Base-by-base conservation (phyloP, 2,329 filamentous ascomycete genomes). In the Monilinia fructigena region DNA sequence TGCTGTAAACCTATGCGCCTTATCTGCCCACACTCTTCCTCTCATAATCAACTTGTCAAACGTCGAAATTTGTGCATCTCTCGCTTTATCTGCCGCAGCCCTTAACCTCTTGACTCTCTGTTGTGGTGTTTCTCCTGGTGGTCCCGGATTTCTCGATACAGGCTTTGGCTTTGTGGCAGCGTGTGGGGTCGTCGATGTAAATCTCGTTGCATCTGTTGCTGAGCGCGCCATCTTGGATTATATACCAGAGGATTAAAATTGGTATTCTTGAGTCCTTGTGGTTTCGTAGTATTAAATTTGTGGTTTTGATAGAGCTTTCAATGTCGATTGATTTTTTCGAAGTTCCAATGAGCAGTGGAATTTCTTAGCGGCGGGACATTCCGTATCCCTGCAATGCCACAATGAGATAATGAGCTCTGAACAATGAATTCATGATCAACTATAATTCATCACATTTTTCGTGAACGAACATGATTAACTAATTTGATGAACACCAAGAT, bases 181-280 rank as follows among this genome's bases (percentile, higher is more conserved):
- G 79, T 92, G 90, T 47, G 87, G 87, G 68, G 83, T 86, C 23
- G 86, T 89, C 35, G 87, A 80, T 20, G 88, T 91, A 78, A 91
- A 95, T 76, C 90, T 88, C 74, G 91, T 95, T 72, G 91, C 91
- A 77, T 93, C 91, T 73, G 86, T 86, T 76, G 90, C 88, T 79
- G 86, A 91, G 76, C 89, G 88, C 68, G 89, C 83, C 70, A 80
- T 80, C 35, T 48, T 52, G 42, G 16, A 35, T 31, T 26, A 50
- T 55, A 35, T 5, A 59, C 52, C 18, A 28, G 23, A 35, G 40
- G 50, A 48, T 48, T 48, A 31, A 35, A 61, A 50, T 40, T 23
- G 3, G 26, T 40, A 62, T 26, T 40, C 40, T 54, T 48, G 28
- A 61, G 31, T 38, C 28, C 20, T 65, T 12, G 59, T 38, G 56